phyloP scores from a whole-genome alignment of 225 moss, liverwort and hornwort species.

The Pseudoscleropodium purum region DNA sequence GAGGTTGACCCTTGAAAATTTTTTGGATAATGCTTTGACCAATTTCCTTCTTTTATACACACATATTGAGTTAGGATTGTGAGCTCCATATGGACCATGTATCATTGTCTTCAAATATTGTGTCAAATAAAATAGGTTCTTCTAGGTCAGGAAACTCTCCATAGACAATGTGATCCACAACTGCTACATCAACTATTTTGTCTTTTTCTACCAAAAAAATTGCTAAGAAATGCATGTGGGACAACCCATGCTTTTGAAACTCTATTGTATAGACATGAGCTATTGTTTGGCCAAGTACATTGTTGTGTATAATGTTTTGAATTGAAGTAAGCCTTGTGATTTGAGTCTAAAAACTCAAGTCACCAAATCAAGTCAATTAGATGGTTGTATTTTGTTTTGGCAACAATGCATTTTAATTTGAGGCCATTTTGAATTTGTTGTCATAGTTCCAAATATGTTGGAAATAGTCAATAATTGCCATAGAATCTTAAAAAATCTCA shows the following conservation, averaged over 20 bases:
- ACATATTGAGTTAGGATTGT: background rate
- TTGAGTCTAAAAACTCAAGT: background rate
- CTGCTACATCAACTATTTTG: background rate
- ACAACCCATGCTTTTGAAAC: rapidly evolving
- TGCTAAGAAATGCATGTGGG: too few relatives aligned
- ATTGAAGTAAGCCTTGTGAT: background rate
- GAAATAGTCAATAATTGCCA: background rate
- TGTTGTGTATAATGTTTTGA: background rate
- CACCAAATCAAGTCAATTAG: rapidly evolving
- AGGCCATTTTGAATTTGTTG: rapidly evolving
- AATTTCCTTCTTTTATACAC: background rate
- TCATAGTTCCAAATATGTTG: background rate
- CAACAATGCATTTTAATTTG: background rate
- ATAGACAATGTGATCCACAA: rapidly evolving
- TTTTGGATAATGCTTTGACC: background rate
- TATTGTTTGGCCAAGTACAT: background rate
- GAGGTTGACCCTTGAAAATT: background rate
- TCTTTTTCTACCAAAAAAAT: background rate
- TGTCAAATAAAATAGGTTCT: rapidly evolving
- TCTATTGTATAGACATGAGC: too few relatives aligned
- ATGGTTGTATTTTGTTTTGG: background rate
- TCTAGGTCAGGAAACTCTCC: rapidly evolving
- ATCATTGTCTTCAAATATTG: background rate
- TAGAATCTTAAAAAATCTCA: background rate
- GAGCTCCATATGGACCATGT: background rate